Base-by-base conservation (phyloP, 2,329 filamentous ascomycete species). In the Orbilia ellipsospora region DNA sequence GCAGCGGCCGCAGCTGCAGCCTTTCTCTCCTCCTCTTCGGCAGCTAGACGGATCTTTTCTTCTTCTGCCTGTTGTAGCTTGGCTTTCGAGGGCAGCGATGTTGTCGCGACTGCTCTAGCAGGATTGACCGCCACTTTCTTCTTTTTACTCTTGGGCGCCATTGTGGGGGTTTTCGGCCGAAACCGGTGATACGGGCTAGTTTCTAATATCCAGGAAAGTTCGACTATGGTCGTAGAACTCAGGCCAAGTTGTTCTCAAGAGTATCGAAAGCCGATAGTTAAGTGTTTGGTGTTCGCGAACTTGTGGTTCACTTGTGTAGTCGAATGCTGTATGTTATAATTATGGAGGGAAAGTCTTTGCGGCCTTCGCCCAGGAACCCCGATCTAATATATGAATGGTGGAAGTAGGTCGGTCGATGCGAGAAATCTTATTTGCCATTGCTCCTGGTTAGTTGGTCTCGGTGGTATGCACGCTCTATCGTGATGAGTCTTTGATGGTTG, bases 61-160 rank as follows among this genome's bases (percentile, higher is more conserved):
- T 73, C 64, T 26, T 74, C 63, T 10, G 64, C 70, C 26, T 75
- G 72, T 20, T 75, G 72, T 20, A 75, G 85, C 81, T 92, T 87
- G 7, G 89, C 86, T 79, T 94, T 96, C 23, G 93, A 96, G 51
- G 93, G 92, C 73, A 96, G 87, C 0, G 94, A 98, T 12, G 92
- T 96, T 4, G 95, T 99, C 78, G 94, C 93, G 84, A 97, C 96
- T 16, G 94, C 95, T 82, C 95, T 88, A 45, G 93, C 93, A 73
- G 94, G 92, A 83, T 97, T 98, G 36, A 90, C 88, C 26, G 88
- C 88, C 66, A 91, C 87, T 87, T 97, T 98, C 86, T 93, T 96
- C 85, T 97, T 97, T 84, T 96, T 97, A 83, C 92, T 91, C 36
- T 77, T 77, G 4, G 73, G 73, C 15, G 73, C 16, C 73, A 77